Base-by-base conservation (phyloP, 495 filamentous ascomycete species). In the Trichocladium uniseriatum region DNA sequence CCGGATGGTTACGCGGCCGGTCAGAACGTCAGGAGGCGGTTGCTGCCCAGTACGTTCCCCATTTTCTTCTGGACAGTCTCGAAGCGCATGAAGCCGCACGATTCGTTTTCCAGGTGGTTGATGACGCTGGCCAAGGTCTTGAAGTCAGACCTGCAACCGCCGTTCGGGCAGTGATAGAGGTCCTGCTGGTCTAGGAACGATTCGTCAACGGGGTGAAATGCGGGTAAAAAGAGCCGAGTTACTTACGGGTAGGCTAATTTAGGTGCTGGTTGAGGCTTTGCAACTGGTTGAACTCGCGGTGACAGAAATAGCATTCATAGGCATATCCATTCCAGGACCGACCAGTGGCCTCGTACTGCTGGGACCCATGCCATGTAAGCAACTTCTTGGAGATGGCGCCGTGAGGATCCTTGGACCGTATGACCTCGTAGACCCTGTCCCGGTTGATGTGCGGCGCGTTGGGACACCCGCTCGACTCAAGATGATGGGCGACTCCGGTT, bases 101-200 rank as follows among this genome's bases (percentile, higher is more conserved):
- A 52, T 56, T 78, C 76, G 58, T 73, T 79, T 54, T 80, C 77
- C 13, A 78, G 54, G 49, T 78, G 76, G 51, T 69, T 72, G 57
- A 77, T 75, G 22, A 79, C 39, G 1, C 46, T 67, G 9, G 72
- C 75, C 44, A 79, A 45, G 5, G 68, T 60, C 19, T 55, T 57
- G 55, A 79, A 80, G 16, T 77, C 55, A 46, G 67, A 69, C 3
- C 43, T 34, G 41, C 77, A 80, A 0, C 15, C 7, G 24, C 48
- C 31, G 36, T 75, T 75, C 0, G 74, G 75, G 45, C 77, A 80
- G 54, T 72, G 77, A 43, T 80, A 81, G 2, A 76, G 55, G 19
- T 66, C 61, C 49, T 72, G 65, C 57, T 71, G 58, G 49, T 80
- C 62, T 63, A 18, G 31, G 27, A 29, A 29, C 27, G 27, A 29